phyloP scores from a whole-genome alignment of 108 stramenopile species.

The Aureococcus anophagefferens region DNA sequence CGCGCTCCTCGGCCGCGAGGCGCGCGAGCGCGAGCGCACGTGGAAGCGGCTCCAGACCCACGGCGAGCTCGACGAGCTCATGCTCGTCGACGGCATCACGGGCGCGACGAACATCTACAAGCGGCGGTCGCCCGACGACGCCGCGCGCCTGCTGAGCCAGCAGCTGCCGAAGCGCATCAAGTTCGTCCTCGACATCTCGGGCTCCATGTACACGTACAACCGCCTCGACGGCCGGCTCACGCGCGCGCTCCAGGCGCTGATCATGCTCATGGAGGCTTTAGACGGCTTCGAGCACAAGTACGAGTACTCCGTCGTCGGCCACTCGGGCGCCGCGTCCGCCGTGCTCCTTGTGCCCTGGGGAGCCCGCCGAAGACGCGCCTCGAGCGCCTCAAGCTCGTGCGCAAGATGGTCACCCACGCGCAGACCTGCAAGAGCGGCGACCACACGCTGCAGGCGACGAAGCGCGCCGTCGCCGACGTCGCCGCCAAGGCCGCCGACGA shows the following conservation, averaged over 20 bases:
- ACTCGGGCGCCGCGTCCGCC: conserved; percentile 51
- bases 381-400: conserved; percentile 52
- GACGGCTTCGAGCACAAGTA: conserved; percentile 43
- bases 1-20: conserved; percentile 43
- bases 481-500: conserved; percentile 11
- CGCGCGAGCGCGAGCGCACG: conserved; percentile 47
- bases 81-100: conserved; percentile 64
- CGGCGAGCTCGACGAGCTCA: conserved; percentile 77
- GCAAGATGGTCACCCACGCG: conserved; percentile 73
- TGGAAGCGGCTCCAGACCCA: conserved; percentile 63
- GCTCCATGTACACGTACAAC: conserved; percentile 84
- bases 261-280: conserved; percentile 77
- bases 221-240: conserved; percentile 63
- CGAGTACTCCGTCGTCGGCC: conserved; percentile 59
- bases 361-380: conserved; percentile 44
- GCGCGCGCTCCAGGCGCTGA: conserved; percentile 59
- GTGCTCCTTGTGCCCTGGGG: conserved; percentile 50
- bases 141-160: conserved; percentile 8
- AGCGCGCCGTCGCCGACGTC: conserved; percentile 45
- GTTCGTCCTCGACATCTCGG: conserved; percentile 67
- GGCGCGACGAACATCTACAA: conserved; percentile 74
- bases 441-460: conserved; percentile 68
- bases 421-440: conserved; percentile 73
- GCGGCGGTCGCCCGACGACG: conserved; percentile 41
- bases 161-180: no score